These are phyloP conservation scores for Barnettozyma californica DNA, from an alignment of 805 yeast genomes.

Conservation along the genomic window DNA sequence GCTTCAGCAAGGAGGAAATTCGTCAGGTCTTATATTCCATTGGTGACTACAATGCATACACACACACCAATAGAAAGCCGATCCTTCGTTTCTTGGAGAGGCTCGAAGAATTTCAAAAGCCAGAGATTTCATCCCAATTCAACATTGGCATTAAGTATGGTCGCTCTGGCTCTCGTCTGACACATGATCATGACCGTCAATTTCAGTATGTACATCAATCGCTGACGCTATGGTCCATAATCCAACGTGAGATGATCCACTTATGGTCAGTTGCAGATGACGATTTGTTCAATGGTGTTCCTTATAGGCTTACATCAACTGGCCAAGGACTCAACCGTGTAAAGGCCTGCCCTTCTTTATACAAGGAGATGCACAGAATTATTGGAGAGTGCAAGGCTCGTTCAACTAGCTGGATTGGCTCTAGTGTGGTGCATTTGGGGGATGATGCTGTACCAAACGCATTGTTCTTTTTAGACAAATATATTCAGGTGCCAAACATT, in stretches of 20 bases:
- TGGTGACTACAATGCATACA: constrained; percentile 73
- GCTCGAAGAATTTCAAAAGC: constrained; percentile 41
- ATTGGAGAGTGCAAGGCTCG: constrained; percentile 57
- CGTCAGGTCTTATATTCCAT: constrained; percentile 69
- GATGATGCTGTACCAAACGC: constrained; percentile 85
- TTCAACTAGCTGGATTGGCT: constrained; percentile 72
- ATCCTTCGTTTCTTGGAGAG: constrained; percentile 56
- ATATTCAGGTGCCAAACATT: constrained; percentile 73
- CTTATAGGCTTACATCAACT: constrained; percentile 59
- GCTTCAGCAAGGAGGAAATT: constrained; percentile 53
- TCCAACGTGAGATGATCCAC: constrained; percentile 72
- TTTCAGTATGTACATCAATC: constrained; percentile 73
- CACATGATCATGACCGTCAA: constrained; percentile 71
- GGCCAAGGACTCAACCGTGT: constrained; percentile 81
- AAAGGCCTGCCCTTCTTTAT: constrained; percentile 64
- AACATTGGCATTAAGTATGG: constrained; percentile 64
- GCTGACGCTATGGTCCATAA: constrained; percentile 66
- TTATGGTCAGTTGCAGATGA: constrained; percentile 75
- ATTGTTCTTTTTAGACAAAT: constrained; percentile 70
- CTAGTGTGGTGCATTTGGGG: constrained; percentile 74
- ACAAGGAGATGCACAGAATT: constrained; percentile 66
- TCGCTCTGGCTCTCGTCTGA: constrained; percentile 60
- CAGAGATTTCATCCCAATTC: constrained; percentile 35
- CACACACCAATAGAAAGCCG: constrained; percentile 64
- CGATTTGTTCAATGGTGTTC: constrained; percentile 52